Evolutionary conservation across 176 grass and related monocot genomes (phyloP).

Genomic region (Oryza meyeriana): DNA sequence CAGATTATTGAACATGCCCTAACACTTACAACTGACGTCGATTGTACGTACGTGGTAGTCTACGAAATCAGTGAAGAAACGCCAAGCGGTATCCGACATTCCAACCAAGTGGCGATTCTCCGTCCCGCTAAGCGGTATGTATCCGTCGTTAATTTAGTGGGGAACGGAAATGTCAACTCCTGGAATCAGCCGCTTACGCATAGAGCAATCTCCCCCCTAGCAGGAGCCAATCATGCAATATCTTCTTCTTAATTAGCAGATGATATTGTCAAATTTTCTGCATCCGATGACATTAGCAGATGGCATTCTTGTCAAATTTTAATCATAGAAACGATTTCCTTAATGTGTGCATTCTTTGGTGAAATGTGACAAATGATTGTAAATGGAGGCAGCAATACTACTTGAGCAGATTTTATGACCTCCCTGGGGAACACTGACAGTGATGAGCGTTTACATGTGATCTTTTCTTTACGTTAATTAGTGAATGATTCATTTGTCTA

Average conservation of each 20-base stretch:
- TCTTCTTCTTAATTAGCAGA: background rate
- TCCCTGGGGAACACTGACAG: background rate
- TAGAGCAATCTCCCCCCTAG: background rate
- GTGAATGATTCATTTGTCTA: background rate
- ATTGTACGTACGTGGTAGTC: background rate
- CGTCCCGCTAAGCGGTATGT: background rate
- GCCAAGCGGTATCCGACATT: background rate
- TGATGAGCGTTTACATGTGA: background rate
- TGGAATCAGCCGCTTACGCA: too few relatives aligned
- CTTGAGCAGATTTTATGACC: background rate
- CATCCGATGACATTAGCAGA: background rate
- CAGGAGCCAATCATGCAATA: background rate
- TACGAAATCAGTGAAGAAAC: background rate
- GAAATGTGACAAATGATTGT: background rate
- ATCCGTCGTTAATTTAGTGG: background rate
- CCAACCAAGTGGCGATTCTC: background rate
- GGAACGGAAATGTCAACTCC: too few relatives aligned
- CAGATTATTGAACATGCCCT: too few relatives aligned
- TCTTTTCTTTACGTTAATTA: background rate
- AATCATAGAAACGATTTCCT: background rate
- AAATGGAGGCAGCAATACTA: too few relatives aligned
- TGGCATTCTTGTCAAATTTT: background rate
- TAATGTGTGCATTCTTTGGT: background rate
- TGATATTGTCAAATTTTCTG: background rate
- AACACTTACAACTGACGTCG: background rate